Evolutionary conservation across 2,329 filamentous ascomycete genomes (phyloP).

Genomic region (Pseudocercospora ulei): DNA sequence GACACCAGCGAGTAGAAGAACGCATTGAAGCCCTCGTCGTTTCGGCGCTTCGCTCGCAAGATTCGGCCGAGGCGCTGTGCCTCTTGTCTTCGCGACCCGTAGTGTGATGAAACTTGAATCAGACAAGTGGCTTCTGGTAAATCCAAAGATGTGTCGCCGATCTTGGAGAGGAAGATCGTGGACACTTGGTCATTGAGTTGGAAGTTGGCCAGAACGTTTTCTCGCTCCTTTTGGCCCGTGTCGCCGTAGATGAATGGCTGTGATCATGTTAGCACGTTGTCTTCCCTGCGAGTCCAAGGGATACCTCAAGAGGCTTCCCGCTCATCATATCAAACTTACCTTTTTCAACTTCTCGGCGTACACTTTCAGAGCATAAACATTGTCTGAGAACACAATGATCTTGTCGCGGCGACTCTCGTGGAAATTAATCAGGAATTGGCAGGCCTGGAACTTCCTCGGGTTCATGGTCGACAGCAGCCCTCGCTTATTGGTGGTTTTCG

Average conservation of each 20-base stretch:
- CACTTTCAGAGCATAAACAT: constrained; percentile 79
- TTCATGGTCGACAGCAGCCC: constrained; percentile 90
- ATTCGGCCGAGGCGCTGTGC: constrained; percentile 89
- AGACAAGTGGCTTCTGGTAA: constrained; percentile 91
- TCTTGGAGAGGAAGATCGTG: constrained; percentile 92
- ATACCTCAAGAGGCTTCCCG: too few species aligned
- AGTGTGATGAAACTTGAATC: constrained; percentile 95
- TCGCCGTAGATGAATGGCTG: constrained; percentile 89
- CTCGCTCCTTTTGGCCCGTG: constrained; percentile 74
- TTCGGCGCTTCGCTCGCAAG: constrained; percentile 83
- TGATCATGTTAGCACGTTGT: constrained; percentile 37
- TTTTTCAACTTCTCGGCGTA: constrained; percentile 77
- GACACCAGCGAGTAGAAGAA: constrained; percentile 98
- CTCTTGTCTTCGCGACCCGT: constrained; percentile 91
- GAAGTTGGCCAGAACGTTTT: constrained; percentile 84
- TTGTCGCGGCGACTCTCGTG: constrained; percentile 93
- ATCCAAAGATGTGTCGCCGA: constrained; percentile 96
- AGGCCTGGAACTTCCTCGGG: constrained; percentile 90
- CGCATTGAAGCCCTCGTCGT: constrained; percentile 96
- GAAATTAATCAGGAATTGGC: constrained; percentile 96
- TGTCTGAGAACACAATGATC: constrained; percentile 96
- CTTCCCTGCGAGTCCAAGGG: too few species aligned
- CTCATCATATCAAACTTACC: too few species aligned
- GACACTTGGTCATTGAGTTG: constrained; percentile 84
- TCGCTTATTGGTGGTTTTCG: constrained; percentile 53